phyloP scores from a whole-genome alignment of 1,284 basidiomycete genomes.

The Ganoderma sinense region DNA sequence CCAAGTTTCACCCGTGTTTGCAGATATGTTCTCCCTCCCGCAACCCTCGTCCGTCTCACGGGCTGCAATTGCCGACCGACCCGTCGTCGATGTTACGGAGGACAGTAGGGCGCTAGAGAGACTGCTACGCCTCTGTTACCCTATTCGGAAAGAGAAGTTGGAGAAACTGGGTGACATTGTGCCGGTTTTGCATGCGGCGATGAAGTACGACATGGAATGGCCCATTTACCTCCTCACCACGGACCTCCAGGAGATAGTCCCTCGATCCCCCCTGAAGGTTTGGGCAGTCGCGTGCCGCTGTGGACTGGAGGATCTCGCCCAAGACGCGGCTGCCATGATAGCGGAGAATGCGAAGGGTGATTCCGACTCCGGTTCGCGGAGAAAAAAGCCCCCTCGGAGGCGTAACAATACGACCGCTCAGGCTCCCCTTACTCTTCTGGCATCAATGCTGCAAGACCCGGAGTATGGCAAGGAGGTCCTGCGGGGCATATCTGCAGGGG shows the following conservation, averaged over 20 bases:
- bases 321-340: not conserved
- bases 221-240: slow-evolving; percentile 15
- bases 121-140: slow-evolving; percentile 49
- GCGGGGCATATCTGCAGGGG: slow-evolving; percentile 20
- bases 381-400: no score
- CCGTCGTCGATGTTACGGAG: slow-evolving; percentile 43
- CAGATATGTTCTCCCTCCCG: slow-evolving; percentile 25
- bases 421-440: not conserved
- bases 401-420: not conserved
- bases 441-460: not conserved
- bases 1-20: slow-evolving; percentile 30
- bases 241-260: slow-evolving; percentile 11
- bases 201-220: slow-evolving; percentile 31
- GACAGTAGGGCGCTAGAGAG: slow-evolving; percentile 39
- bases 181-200: slow-evolving; percentile 22
- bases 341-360: not conserved
- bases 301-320: slow-evolving; percentile 18
- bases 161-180: slow-evolving; percentile 20
- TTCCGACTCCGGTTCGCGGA: not conserved
- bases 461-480: not conserved
- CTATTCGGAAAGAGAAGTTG: slow-evolving; percentile 31
- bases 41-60: slow-evolving; percentile 5
- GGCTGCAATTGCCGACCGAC: not conserved
- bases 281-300: slow-evolving; percentile 25
- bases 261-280: slow-evolving; percentile 10